These are phyloP conservation scores for Candida adriatica DNA, from an alignment of 805 yeast genomes.

Conservation along the genomic window DNA sequence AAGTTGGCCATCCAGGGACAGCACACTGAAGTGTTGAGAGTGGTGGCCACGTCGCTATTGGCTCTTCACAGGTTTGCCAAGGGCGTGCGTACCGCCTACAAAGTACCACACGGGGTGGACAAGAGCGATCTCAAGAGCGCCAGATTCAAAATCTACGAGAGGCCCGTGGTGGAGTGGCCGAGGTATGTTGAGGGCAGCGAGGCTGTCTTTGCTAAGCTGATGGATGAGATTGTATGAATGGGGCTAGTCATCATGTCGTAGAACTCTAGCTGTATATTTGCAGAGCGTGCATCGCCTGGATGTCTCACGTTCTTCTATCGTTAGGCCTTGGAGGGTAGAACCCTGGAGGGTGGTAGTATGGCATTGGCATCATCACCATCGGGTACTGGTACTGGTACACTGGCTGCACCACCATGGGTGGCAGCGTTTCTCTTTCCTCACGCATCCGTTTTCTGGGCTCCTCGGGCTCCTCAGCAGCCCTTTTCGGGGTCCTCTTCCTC, in stretches of 20 bases:
- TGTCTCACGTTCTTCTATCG: not conserved
- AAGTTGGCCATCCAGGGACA: slow-evolving; percentile 1
- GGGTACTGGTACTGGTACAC: too few relatives aligned
- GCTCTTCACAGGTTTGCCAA: slow-evolving; percentile 4
- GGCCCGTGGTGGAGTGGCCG: not conserved
- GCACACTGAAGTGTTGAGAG: not conserved
- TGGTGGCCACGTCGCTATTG: not conserved
- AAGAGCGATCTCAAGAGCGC: slow-evolving; percentile 1
- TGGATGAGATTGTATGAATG: slow-evolving; percentile 1
- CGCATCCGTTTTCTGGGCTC: slow-evolving; percentile 1
- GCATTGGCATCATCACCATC: not conserved
- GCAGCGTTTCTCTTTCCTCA: not conserved
- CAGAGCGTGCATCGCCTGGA: too few relatives aligned
- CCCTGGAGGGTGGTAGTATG: not conserved
- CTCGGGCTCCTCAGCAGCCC: slow-evolving; percentile 4
- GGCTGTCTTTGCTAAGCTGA: slow-evolving; percentile 1
- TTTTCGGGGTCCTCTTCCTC: slow-evolving; percentile 17
- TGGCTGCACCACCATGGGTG: not conserved
- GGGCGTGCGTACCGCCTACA: slow-evolving; percentile 1
- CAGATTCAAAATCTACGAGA: slow-evolving; percentile 5
- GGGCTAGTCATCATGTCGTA: not conserved
- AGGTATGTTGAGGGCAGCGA: slow-evolving; percentile 1
- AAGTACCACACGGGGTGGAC: slow-evolving; percentile 3
- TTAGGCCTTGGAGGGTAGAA: not conserved
- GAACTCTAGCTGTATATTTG: too few relatives aligned